phyloP scores from a whole-genome alignment of 2,329 filamentous ascomycete species.

The Metarhizium brunneum region DNA sequence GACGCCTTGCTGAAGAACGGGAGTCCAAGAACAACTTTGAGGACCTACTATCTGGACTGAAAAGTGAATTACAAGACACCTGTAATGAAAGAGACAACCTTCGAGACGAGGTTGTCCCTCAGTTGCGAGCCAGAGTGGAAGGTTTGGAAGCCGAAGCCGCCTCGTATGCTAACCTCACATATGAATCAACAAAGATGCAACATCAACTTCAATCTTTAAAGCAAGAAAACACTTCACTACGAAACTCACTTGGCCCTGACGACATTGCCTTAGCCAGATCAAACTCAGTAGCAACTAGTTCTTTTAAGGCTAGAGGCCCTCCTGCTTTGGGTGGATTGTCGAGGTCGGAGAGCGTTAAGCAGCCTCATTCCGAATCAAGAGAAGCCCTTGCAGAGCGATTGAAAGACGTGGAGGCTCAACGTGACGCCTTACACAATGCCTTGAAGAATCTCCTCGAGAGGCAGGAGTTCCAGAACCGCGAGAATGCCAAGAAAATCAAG shows the following conservation, averaged over 20 bases:
- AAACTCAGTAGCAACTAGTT: conserved; percentile 55
- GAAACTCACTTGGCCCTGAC: conserved; percentile 24
- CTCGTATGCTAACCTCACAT: conserved; percentile 63
- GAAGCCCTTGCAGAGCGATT: conserved; percentile 69
- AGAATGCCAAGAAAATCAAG: conserved; percentile 73
- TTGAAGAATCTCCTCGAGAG: conserved; percentile 78
- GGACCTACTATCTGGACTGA: conserved; percentile 76
- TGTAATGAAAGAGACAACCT: conserved; percentile 88
- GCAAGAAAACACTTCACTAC: conserved; percentile 53
- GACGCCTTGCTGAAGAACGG: conserved; percentile 75
- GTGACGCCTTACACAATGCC: conserved; percentile 83
- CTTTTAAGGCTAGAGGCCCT: conserved; percentile 28
- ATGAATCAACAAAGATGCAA: conserved; percentile 76
- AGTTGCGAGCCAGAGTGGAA: conserved; percentile 66
- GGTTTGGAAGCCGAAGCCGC: conserved; percentile 67
- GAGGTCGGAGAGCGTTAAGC: conserved; percentile 51
- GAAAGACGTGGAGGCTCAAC: conserved; percentile 88
- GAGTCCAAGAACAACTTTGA: conserved; percentile 89
- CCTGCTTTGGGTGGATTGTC: conserved; percentile 36
- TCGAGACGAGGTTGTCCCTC: conserved; percentile 77
- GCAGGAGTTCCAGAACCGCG: conserved; percentile 74
- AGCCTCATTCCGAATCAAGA: conserved; percentile 42
- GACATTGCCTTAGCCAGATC: conserved; percentile 43
- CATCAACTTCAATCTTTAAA: conserved; percentile 71
- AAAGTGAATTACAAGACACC: conserved; percentile 70